A percentile compares a stretch with the other conserved stretches of the same genome.
These are phyloP conservation scores for Whalleya microplaca DNA, from an alignment of 2,329 filamentous ascomycete genomes.

Conservation along the genomic window DNA sequence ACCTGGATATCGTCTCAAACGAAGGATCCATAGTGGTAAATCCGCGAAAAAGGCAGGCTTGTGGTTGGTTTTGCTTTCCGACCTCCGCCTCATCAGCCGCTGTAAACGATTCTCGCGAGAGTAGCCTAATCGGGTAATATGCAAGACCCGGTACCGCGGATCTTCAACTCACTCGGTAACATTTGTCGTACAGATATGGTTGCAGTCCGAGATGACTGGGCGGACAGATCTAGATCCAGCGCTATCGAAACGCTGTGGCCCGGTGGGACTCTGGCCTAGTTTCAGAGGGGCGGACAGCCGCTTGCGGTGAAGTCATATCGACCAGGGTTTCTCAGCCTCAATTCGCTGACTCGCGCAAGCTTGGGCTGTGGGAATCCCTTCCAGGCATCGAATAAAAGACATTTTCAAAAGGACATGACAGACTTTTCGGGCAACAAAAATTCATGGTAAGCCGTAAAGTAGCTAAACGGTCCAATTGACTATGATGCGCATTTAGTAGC, in stretches of 20 bases:
- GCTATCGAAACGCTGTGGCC: not conserved
- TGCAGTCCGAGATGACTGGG: conserved; percentile 6
- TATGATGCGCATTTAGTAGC: no score
- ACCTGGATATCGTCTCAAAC: not conserved
- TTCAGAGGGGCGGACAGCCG: not conserved
- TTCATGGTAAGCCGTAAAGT: no score
- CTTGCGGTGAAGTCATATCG: conserved; percentile 6
- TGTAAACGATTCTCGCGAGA: not conserved
- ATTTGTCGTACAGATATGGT: not conserved
- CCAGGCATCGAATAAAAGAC: conserved; percentile 24
- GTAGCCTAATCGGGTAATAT: not conserved
- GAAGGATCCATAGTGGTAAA: not conserved
- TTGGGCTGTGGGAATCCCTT: conserved; percentile 19
- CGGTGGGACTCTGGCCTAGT: not conserved
- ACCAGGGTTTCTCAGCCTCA: conserved; percentile 9
- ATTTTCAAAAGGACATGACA: not conserved
- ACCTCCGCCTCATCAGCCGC: not conserved
- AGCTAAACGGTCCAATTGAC: no score
- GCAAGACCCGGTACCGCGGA: conserved; percentile 1
- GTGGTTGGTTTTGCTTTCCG: not conserved
- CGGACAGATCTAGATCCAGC: not conserved
- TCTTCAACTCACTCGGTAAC: conserved; percentile 3
- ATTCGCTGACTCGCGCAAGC: conserved; percentile 6
- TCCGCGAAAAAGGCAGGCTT: not conserved
- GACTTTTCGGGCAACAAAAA: not conserved